Evolutionary conservation across 1,284 basidiomycete genomes (phyloP).

Genomic region (Calocybe gambosa): DNA sequence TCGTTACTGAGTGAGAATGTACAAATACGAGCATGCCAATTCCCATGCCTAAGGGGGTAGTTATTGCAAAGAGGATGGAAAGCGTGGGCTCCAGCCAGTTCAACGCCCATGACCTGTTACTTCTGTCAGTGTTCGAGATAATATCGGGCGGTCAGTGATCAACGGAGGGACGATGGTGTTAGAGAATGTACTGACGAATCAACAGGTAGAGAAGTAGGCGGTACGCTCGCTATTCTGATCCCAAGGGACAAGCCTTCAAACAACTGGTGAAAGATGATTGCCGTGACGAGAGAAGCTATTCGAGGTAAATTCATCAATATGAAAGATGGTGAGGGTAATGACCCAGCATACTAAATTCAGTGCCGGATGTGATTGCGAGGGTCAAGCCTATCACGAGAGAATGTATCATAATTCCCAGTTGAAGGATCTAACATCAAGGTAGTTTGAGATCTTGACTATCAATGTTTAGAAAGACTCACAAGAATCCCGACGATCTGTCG

Average conservation of each 20-base stretch:
- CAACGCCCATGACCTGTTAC: constrained; percentile 2
- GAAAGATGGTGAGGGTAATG: constrained; percentile 5
- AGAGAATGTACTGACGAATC: not conserved
- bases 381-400: constrained; percentile 74
- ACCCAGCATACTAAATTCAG: constrained; percentile 56
- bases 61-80: constrained; percentile 61
- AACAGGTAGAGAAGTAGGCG: constrained; percentile 23
- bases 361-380: constrained; percentile 57
- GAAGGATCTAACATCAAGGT: constrained; percentile 45
- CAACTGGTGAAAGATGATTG: constrained; percentile 73
- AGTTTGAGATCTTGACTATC: not conserved
- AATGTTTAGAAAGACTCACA: constrained; percentile 29
- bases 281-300: constrained; percentile 63
- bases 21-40: constrained; percentile 48
- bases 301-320: not conserved
- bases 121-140: not conserved
- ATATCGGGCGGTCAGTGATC: not conserved
- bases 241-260: constrained; percentile 78
- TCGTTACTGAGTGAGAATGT: constrained; percentile 20
- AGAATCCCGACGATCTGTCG: constrained; percentile 61
- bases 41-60: constrained; percentile 61
- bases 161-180: not conserved
- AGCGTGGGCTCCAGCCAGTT: constrained; percentile 49
- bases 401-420: constrained; percentile 79
- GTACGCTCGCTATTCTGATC: constrained; percentile 66